Conservation (phyloP, 148 eudicot genomes). For the Agrostemma githago region DNA sequence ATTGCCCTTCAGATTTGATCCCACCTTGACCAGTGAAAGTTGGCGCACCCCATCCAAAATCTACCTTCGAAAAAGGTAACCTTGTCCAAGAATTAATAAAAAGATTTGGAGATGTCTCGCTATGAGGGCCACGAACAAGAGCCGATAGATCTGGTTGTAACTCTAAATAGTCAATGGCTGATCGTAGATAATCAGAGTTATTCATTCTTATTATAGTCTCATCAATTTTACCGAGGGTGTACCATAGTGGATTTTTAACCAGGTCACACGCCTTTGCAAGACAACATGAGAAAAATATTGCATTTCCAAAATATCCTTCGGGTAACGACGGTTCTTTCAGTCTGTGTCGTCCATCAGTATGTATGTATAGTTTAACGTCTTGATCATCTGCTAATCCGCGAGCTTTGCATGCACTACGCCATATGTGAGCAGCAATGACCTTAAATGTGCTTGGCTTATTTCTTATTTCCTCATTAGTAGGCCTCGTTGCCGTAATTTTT, state of each 20-base stretch:
- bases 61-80: not conserved
- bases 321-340: slow-evolving; percentile 24
- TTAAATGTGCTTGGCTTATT: slow-evolving; percentile 13
- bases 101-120: not conserved
- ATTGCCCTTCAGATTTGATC: not conserved
- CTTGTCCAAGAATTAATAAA: not conserved
- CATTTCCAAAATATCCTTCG: slow-evolving; percentile 30
- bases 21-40: not conserved
- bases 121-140: not conserved
- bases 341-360: slow-evolving; percentile 22
- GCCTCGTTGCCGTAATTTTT: slow-evolving; percentile 8
- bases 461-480: not conserved
- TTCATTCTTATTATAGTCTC: not conserved
- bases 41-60: slow-evolving; percentile 5
- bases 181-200: slow-evolving; percentile 1
- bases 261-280: slow-evolving; percentile 17
- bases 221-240: not conserved
- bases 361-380: slow-evolving; percentile 26
- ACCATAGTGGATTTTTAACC: not conserved
- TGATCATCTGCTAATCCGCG: slow-evolving; percentile 22
- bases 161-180: slow-evolving; percentile 7
- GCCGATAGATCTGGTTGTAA: not conserved
- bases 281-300: slow-evolving; percentile 13
- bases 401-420: slow-evolving; percentile 26
- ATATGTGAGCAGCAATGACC: slow-evolving; percentile 11